Base-by-base conservation (phyloP, 192 early-diverging fungal genomes). In the Dispira simplex region DNA sequence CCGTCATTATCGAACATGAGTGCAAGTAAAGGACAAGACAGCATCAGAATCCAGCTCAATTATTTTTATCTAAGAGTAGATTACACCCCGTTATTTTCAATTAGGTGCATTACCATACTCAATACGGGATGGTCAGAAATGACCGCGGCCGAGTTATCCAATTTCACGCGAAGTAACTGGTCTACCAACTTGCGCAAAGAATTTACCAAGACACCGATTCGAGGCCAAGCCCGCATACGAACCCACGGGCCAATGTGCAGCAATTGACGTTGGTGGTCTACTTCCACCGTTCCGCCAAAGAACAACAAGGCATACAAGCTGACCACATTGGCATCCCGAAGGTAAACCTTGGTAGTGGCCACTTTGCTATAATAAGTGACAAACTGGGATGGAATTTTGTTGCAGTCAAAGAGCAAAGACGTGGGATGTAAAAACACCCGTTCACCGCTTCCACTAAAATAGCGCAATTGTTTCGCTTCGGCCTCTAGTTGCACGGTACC, bases 401-500 rank as follows among this genome's bases (percentile, higher is more conserved):
- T 76, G 45, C 65, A 74, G 13, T 69, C 68, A 67, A 90, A 90
- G 53, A 88, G 56, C 27, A 80, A 76, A 18, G 90, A 92, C n/a
- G 85, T 77, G 14, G 92, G 92, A 60, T 95, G 92, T 11, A 95
- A 54, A 64, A 91, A 93, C 9, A 91, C 85, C 6, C 89, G 80
- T 23, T 68, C 18, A 28, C 13, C 73, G 25, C 83, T 79, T 60
- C 77, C 78, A 0, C 77, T 78, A 65, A 80, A 91, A 62, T 88
- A 89, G 8, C 78, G 73, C 64, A 95, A 81, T 67, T 91, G 81
- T 39, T 77, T 71, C 0, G 90, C 85, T 66, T 89, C 85, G 45
- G 73, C 80, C 27, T 85, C 86, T 3, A 83, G 70, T 28, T 78
- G 82, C 0, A 95, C 77, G 18, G 88, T 68, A 21, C 92, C 92